Evolutionary conservation across 179 eudicot species (phyloP).

Genomic region (Patellifolia procumbens): DNA sequence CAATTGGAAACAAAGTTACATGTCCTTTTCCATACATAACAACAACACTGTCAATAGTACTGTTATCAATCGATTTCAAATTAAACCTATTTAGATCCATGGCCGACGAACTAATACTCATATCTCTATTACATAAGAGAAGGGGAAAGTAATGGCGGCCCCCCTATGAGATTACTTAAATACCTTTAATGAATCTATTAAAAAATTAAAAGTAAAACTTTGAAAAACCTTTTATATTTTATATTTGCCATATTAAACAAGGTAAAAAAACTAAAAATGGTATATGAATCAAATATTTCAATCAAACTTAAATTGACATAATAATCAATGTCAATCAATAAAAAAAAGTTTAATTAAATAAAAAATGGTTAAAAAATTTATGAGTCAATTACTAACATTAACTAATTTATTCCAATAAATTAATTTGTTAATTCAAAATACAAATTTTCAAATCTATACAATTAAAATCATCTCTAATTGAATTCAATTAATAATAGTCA

Average conservation of each 20-base stretch:
- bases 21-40: conserved; percentile 25
- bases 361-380: too few species aligned
- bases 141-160: too few species aligned
- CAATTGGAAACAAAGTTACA: conserved; percentile 12
- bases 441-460: background rate
- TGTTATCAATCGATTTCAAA: background rate
- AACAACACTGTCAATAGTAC: conserved; percentile 22
- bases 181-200: too few species aligned
- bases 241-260: background rate
- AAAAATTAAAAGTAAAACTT: too few species aligned
- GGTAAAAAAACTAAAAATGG: background rate
- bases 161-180: too few species aligned
- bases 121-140: too few species aligned
- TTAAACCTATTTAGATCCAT: background rate
- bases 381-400: background rate
- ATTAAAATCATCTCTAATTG: background rate
- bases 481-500: too few species aligned
- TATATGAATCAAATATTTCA: background rate
- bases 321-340: background rate
- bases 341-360: too few species aligned
- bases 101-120: too few species aligned
- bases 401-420: background rate
- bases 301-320: background rate
- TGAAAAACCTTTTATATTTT: too few species aligned
- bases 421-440: background rate